Evolutionary conservation across 306 rosid genomes (phyloP).

Genomic region (Pterocarpus santalinus): DNA sequence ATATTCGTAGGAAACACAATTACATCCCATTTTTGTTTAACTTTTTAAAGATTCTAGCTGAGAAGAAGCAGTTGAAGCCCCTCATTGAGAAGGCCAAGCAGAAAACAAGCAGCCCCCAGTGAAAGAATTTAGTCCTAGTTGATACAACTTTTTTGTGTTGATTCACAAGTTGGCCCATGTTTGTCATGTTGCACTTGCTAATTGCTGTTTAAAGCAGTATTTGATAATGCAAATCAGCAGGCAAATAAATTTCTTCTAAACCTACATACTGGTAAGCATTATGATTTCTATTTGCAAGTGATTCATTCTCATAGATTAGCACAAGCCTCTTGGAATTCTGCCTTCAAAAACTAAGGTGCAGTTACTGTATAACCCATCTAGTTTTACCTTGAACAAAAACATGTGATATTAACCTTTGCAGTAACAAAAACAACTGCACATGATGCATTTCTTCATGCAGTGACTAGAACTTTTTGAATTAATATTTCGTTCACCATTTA

Average conservation of each 20-base stretch:
- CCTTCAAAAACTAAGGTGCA: no score
- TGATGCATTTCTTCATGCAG: neutral
- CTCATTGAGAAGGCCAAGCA: conserved; percentile 98
- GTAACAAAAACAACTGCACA: neutral
- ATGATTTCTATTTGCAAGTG: neutral
- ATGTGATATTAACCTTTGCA: neutral
- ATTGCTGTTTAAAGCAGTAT: conserved; percentile 24
- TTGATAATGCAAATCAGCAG: no score
- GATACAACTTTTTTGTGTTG: conserved; percentile 35
- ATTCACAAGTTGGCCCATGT: conserved; percentile 8
- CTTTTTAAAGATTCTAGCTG: conserved; percentile 93
- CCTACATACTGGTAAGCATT: neutral
- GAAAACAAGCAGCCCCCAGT: conserved; percentile 68
- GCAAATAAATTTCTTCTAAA: no score
- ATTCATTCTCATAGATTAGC: no score
- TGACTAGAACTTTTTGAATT: neutral
- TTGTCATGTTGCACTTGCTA: conserved; percentile 41
- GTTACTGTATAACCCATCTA: no score
- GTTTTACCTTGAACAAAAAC: neutral
- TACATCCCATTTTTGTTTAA: conserved; percentile 94
- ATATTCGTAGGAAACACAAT: conserved; percentile 92
- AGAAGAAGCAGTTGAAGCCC: conserved; percentile 97
- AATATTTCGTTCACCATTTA: neutral
- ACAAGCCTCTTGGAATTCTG: no score
- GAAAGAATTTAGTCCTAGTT: conserved; percentile 48